Evolutionary conservation across 176 grass and related monocot genomes (phyloP).

Genomic region (Elymus sibiricus): DNA sequence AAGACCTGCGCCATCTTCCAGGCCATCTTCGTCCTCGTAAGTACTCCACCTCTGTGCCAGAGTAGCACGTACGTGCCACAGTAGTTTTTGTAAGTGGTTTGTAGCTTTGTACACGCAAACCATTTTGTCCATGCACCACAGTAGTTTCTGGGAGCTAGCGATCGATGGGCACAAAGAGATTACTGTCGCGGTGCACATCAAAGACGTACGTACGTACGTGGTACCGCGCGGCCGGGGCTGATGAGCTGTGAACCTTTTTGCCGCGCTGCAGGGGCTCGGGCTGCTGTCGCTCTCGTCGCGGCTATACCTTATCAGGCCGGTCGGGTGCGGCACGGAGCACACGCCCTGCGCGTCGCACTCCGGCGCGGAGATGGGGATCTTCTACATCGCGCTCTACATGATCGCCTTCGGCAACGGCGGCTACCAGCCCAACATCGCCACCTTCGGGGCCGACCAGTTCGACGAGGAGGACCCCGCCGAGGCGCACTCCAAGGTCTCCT

Average conservation of each 20-base stretch:
- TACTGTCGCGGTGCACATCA: neutral
- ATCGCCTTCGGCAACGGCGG: slow-evolving; percentile 92
- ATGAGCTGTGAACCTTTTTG: neutral
- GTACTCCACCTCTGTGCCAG: neutral
- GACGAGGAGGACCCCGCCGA: slow-evolving; percentile 64
- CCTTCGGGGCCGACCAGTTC: slow-evolving; percentile 91
- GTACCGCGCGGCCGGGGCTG: no score
- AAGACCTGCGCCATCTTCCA: slow-evolving; percentile 92
- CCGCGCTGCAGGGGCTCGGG: slow-evolving; percentile 60
- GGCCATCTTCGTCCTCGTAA: slow-evolving; percentile 84
- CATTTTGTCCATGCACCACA: neutral
- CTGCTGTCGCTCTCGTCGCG: slow-evolving; percentile 62
- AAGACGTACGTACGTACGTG: no score
- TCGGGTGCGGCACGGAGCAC: slow-evolving; percentile 59
- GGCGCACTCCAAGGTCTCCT: slow-evolving; percentile 82
- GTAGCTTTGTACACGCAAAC: neutral
- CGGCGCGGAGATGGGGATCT: slow-evolving; percentile 50
- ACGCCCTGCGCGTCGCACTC: slow-evolving; percentile 53
- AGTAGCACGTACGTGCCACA: neutral
- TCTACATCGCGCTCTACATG: slow-evolving; percentile 93
- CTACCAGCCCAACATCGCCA: slow-evolving; percentile 92
- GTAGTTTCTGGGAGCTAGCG: no score
- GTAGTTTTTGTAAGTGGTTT: neutral
- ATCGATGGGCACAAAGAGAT: neutral
- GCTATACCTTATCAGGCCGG: slow-evolving; percentile 58